Conservation (phyloP, 345 rosid species). For the Boechera retrofracta region DNA sequence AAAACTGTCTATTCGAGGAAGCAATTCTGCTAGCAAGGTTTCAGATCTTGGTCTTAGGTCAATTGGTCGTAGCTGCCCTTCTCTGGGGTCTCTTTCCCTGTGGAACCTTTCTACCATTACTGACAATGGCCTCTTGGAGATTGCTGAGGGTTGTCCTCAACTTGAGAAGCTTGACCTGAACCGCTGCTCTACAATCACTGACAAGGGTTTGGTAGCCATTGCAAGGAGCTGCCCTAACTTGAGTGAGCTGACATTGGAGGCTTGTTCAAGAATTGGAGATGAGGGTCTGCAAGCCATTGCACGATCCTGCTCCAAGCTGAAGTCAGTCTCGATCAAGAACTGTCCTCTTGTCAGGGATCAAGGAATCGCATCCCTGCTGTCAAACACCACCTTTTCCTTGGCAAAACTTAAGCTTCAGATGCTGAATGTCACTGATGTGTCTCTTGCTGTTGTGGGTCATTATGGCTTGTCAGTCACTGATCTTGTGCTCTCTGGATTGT, state of each 20-base stretch:
- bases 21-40: constrained; percentile 54
- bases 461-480: constrained; percentile 79
- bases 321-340: constrained; percentile 69
- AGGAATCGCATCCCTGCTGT: constrained; percentile 71
- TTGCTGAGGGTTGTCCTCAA: constrained; percentile 71
- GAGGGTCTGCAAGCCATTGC: constrained; percentile 78
- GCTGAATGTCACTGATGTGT: constrained; percentile 74
- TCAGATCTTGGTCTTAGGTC: constrained; percentile 75
- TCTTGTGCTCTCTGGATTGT: constrained; percentile 66
- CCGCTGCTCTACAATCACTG: constrained; percentile 68
- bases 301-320: constrained; percentile 63
- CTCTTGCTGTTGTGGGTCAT: constrained; percentile 88
- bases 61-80: constrained; percentile 78
- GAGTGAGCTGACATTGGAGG: constrained; percentile 73
- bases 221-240: constrained; percentile 77
- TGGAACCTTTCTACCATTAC: constrained; percentile 70
- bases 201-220: constrained; percentile 64
- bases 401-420: constrained; percentile 76
- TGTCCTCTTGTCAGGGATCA: constrained; percentile 89
- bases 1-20: constrained; percentile 70
- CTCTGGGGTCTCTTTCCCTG: constrained; percentile 71
- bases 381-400: constrained; percentile 55
- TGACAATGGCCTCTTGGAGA: constrained; percentile 74
- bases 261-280: constrained; percentile 77
- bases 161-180: constrained; percentile 84